Evolutionary conservation across 148 eudicot species (phyloP).

Genomic region (Simmondsia chinensis): DNA sequence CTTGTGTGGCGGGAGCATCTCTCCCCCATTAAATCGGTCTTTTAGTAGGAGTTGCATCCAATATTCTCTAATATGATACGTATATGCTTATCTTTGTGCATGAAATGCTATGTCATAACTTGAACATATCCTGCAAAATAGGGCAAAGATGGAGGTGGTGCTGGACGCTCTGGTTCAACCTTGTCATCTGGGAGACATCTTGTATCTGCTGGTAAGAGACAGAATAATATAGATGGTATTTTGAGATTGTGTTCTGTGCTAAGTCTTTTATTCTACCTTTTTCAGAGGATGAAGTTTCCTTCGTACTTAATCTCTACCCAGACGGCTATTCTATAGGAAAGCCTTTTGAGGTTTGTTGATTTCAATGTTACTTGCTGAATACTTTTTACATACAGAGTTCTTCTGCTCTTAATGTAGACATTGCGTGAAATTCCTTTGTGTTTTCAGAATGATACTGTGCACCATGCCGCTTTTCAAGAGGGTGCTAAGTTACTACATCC

Average conservation of each 20-base stretch:
- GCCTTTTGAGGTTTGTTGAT: slow-evolving; percentile 56
- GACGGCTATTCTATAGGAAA: slow-evolving; percentile 80
- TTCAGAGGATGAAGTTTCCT: slow-evolving; percentile 75
- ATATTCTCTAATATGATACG: neutral
- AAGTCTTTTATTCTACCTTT: slow-evolving; percentile 10
- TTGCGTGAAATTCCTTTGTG: neutral
- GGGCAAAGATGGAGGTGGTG: slow-evolving; percentile 36
- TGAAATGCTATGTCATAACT: neutral
- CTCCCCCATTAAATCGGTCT: neutral
- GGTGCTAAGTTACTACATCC: slow-evolving; percentile 64
- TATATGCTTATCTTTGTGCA: neutral
- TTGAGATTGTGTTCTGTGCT: neutral
- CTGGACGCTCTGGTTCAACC: slow-evolving; percentile 37
- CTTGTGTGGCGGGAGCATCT: neutral
- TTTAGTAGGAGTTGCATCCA: neutral
- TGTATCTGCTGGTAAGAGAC: slow-evolving; percentile 19
- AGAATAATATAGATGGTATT: neutral
- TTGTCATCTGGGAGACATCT: slow-evolving; percentile 10
- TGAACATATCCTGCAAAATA: slow-evolving; percentile 15
- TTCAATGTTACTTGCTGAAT: neutral
- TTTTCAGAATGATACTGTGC: slow-evolving; percentile 34
- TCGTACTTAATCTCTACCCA: slow-evolving; percentile 61
- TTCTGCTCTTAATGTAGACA: neutral
- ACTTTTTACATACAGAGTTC: neutral
- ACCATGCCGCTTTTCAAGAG: slow-evolving; percentile 43